Evolutionary conservation across 176 grass and related monocot genomes (phyloP).

Genomic region (Microstegium vimineum): DNA sequence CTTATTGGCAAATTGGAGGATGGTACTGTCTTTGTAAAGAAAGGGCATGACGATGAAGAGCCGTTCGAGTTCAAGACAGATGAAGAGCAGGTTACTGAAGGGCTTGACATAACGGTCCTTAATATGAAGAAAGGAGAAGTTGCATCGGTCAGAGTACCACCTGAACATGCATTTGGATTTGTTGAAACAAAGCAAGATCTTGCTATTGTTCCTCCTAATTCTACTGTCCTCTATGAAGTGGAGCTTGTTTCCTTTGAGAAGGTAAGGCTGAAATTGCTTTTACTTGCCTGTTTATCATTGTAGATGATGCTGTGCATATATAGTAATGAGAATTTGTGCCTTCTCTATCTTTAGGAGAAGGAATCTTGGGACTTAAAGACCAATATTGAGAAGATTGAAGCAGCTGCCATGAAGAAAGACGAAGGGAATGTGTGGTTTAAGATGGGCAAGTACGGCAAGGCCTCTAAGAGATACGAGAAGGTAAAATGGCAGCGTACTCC

Average conservation of each 20-base stretch:
- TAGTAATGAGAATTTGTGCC: not conserved
- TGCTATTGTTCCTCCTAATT: constrained; percentile 58
- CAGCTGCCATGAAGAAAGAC: constrained; percentile 84
- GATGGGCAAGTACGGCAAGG: constrained; percentile 70
- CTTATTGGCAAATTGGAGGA: constrained; percentile 62
- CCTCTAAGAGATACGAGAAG: constrained; percentile 93
- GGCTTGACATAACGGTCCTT: constrained; percentile 52
- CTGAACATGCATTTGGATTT: constrained; percentile 58
- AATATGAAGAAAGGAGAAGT: constrained; percentile 95
- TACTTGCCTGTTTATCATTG: not conserved
- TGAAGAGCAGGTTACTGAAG: constrained; percentile 71
- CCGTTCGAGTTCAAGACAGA: constrained; percentile 78
- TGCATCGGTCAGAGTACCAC: constrained; percentile 51
- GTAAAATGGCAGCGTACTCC: constrained; percentile 19
- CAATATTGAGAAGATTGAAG: constrained; percentile 82
- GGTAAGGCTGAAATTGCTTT: constrained; percentile 9
- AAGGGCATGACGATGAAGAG: constrained; percentile 66
- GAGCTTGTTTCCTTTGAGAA: constrained; percentile 86
- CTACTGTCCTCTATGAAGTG: constrained; percentile 70
- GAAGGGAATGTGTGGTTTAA: constrained; percentile 88
- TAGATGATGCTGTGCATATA: not conserved
- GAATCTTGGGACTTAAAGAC: constrained; percentile 91
- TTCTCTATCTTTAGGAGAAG: constrained; percentile 55
- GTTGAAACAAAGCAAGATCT: constrained; percentile 69
- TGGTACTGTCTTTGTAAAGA: constrained; percentile 62